Percentiles rank a stretch among this genome's conserved stretches.
phyloP scores from a whole-genome alignment of 305 asterid genomes.

The Fraxinus baroniana region DNA sequence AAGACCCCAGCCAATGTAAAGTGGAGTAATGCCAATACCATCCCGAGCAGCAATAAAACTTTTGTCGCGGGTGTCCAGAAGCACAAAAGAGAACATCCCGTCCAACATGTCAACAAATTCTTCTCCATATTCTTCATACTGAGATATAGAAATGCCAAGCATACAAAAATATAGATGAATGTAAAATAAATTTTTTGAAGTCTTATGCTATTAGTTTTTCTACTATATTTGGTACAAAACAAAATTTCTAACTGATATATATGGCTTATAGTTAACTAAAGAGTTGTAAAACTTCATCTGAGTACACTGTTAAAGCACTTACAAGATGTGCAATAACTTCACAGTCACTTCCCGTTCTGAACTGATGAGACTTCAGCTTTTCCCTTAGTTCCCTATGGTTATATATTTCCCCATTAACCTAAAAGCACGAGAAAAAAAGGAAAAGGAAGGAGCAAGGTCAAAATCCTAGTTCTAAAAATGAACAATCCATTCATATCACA shows the following conservation, averaged over 20 bases:
- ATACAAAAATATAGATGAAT: constrained; percentile 2
- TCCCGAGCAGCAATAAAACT: constrained; percentile 99
- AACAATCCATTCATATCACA: not conserved
- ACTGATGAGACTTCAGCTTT: constrained; percentile 68
- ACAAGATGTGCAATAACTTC: constrained; percentile 99
- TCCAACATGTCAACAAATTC: constrained; percentile 93
- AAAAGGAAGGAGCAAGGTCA: constrained; percentile 4
- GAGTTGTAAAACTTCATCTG: not conserved
- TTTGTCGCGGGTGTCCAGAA: constrained; percentile 91
- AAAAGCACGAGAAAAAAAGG: constrained; percentile 20
- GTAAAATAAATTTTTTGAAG: not conserved
- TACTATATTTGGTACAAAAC: constrained; percentile 14
- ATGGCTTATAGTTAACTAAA: not conserved
- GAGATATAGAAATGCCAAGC: constrained; percentile 22
- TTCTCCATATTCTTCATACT: constrained; percentile 99
- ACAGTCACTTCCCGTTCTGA: constrained; percentile 97
- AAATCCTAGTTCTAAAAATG: not conserved
- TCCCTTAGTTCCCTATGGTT: constrained; percentile 81
- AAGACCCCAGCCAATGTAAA: constrained; percentile 98
- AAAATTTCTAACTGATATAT: not conserved
- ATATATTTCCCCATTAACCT: constrained; percentile 99
- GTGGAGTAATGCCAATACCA: constrained; percentile 99
- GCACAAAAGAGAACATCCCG: constrained; percentile 99
- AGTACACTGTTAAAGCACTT: constrained; percentile 32
- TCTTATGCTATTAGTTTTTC: not conserved